These are phyloP conservation scores for Globisporangium perplexum DNA, from an alignment of 352 stramenopile species.

Conservation along the genomic window DNA sequence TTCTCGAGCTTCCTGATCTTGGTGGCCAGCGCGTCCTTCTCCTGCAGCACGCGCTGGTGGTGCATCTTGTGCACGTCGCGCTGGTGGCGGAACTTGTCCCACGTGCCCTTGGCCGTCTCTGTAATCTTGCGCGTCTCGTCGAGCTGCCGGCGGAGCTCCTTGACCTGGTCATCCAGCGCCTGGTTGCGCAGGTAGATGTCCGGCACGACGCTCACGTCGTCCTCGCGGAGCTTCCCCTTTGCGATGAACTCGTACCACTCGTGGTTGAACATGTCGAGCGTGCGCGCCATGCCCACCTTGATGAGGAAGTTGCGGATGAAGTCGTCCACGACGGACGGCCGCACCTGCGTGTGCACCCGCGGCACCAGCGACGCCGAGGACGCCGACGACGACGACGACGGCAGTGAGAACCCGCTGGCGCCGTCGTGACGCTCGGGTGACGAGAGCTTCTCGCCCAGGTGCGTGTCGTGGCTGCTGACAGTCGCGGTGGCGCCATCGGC, in stretches of 20 bases:
- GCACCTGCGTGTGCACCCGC: conserved; percentile 57
- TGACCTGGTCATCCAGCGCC: conserved; percentile 88
- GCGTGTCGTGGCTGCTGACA: conserved; percentile 14
- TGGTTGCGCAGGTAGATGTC: conserved; percentile 95
- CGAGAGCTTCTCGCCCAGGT: conserved; percentile 4
- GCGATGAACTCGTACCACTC: conserved; percentile 94
- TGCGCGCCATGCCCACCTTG: conserved; percentile 86
- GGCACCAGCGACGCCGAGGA: conserved; percentile 12
- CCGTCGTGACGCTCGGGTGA: conserved; percentile 11
- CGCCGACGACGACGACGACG: conserved; percentile 1
- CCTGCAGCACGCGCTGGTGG: conserved; percentile 93
- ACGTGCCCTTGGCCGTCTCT: conserved; percentile 88
- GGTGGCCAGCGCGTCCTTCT: conserved; percentile 89
- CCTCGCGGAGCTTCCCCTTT: conserved; percentile 89
- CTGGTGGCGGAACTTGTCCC: conserved; percentile 95
- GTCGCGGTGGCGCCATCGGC: conserved; percentile 8
- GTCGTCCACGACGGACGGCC: conserved; percentile 89
- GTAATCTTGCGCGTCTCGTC: conserved; percentile 89
- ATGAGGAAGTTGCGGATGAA: conserved; percentile 96
- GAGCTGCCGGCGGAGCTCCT: conserved; percentile 76
- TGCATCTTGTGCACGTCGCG: conserved; percentile 95
- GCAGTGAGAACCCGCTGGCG: not conserved
- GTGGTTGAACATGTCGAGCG: conserved; percentile 93
- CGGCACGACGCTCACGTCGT: conserved; percentile 88
- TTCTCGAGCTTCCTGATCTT: conserved; percentile 92